Evolutionary conservation across 148 eudicot genomes (phyloP).

Genomic region (Diospyros lotus): DNA sequence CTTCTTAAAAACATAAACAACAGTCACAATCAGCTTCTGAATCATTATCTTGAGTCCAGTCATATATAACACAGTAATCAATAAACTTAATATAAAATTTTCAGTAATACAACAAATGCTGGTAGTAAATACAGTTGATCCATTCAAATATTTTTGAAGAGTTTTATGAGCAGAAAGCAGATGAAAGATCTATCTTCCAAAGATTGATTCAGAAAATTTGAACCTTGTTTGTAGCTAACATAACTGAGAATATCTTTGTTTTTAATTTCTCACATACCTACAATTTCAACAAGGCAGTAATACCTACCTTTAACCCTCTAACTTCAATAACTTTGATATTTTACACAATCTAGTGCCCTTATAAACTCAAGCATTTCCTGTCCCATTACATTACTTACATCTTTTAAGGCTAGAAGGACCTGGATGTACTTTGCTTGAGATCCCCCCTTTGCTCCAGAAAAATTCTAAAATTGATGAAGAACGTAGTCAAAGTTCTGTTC

Average conservation of each 20-base stretch:
- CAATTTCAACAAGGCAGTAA: not conserved
- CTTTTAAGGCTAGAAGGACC: not conserved
- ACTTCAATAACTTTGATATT: too few relatives aligned
- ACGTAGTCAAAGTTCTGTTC: not conserved
- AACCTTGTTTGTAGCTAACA: not conserved
- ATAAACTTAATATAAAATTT: not conserved
- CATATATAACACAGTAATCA: not conserved
- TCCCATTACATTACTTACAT: not conserved
- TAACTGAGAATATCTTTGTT: not conserved
- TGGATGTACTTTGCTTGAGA: not conserved
- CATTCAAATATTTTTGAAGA: not conserved
- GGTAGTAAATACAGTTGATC: not conserved
- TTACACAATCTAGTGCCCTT: not conserved
- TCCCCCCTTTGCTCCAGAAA: not conserved
- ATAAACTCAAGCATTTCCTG: not conserved
- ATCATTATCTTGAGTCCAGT: not conserved
- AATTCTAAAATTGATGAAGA: not conserved
- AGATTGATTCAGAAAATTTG: not conserved
- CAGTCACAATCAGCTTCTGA: not conserved
- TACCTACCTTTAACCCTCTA: too few relatives aligned
- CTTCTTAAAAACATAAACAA: not conserved
- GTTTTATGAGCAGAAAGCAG: not conserved
- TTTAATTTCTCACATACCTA: not conserved
- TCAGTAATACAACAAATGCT: not conserved
- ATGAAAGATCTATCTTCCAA: not conserved